Percentiles rank a stretch among this genome's conserved stretches.
Evolutionary conservation across 768 basidiomycete species (phyloP).

Genomic region (Mycena haematopus): DNA sequence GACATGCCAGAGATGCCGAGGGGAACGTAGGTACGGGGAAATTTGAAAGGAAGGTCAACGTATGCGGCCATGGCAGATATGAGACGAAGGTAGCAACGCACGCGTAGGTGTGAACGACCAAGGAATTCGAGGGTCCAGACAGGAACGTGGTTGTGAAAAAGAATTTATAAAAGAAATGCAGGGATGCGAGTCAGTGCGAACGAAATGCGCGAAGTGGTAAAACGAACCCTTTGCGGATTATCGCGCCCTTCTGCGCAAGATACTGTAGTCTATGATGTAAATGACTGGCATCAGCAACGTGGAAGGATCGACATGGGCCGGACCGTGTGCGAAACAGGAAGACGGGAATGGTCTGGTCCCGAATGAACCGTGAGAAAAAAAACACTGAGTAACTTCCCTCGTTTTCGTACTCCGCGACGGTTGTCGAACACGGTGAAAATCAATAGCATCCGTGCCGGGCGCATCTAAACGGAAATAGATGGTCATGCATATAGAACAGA

Average conservation of each 20-base stretch:
- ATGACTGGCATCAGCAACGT: background rate
- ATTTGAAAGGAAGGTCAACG: background rate
- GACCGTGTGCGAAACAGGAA: background rate
- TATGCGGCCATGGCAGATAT: background rate
- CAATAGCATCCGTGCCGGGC: background rate
- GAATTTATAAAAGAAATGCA: background rate
- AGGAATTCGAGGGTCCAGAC: background rate
- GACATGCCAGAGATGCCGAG: background rate
- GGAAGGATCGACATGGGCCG: background rate
- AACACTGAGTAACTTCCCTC: background rate
- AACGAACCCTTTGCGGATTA: slow-evolving; percentile 81
- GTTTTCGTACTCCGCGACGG: background rate
- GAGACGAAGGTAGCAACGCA: background rate
- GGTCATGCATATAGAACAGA: background rate
- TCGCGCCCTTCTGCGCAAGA: slow-evolving; percentile 86
- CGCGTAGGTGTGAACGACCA: background rate
- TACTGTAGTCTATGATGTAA: slow-evolving; percentile 72
- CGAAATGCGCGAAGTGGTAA: background rate
- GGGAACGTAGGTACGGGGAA: background rate
- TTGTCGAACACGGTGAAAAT: no score
- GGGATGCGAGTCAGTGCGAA: background rate
- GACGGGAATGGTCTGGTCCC: background rate
- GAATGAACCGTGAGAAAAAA: slow-evolving; percentile 7
- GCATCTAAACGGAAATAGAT: background rate
- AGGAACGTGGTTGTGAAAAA: background rate